Evolutionary conservation across 164 flowering plant species (phyloP).

Genomic region (Magnolia kwangsiensis): DNA sequence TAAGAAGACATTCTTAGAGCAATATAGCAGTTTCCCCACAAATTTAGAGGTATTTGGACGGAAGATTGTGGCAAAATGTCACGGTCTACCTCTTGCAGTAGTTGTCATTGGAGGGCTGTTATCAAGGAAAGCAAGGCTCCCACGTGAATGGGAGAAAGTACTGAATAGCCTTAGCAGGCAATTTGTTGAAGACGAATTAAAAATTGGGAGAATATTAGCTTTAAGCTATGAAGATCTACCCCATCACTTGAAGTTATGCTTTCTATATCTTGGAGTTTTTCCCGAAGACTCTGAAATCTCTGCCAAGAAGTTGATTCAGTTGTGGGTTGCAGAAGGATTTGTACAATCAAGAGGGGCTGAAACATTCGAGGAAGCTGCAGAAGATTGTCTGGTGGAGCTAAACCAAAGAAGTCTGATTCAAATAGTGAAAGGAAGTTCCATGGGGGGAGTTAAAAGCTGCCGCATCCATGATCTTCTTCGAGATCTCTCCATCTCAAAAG

Average conservation of each 20-base stretch:
- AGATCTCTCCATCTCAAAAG: background rate
- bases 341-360: background rate
- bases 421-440: background rate
- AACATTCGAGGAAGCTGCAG: slow-evolving; percentile 1
- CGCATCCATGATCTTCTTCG: background rate
- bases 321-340: slow-evolving; percentile 9
- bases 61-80: slow-evolving; percentile 2
- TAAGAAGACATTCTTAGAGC: background rate
- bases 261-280: background rate
- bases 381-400: background rate
- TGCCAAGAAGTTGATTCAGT: background rate
- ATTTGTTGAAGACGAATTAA: too few species aligned
- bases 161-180: background rate
- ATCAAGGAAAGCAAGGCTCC: background rate
- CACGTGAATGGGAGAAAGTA: background rate
- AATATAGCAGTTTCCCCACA: background rate
- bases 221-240: slow-evolving; percentile 3
- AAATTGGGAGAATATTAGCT: background rate
- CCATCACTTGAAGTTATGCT: background rate
- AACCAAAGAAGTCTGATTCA: background rate
- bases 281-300: background rate
- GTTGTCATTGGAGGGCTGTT: slow-evolving; percentile 6
- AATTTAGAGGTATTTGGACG: background rate
- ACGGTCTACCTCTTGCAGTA: slow-evolving; percentile 3
- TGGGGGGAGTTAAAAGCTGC: background rate